Evolutionary conservation across 2,329 filamentous ascomycete genomes (phyloP), one percentile per base, ranked within the genome.

Genomic region (Fusarium luffae): DNA sequence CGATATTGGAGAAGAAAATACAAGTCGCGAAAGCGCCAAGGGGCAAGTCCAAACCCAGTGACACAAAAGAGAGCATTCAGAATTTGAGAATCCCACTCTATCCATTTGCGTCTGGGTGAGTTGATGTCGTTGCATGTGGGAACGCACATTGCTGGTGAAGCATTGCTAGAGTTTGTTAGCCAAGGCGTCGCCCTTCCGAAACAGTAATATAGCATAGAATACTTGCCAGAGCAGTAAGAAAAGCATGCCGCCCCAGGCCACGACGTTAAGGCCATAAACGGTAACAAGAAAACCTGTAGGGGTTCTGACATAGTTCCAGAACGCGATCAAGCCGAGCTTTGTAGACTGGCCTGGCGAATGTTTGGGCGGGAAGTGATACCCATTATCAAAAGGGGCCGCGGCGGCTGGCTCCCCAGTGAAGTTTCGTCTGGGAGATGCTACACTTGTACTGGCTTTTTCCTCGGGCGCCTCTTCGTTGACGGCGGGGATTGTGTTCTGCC

Each of bases 161-260:
- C 73, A 42, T 75, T 75, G 44, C 73, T 75, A 27, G 21, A 16
- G 19, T n/a, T 47, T 34, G 37, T 74, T 50, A 74, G 65, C 37
- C 19, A 44, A 37, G 28, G 16, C 23, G 42, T 13, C 25, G 30
- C 16, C 12, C 12, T 57, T 16, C 21, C 19, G 19, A 42, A 61
- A 27, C 4, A 43, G 41, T 23, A 11, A 54, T n/a, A 19, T 32
- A 16, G n/a, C 28, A 27, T 23, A 21, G 32, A n/a, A 27, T 54
- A 32, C 56, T 64, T 93, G 93, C 82, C 90, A 92, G 27, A 97
- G 88, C 4, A 97, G 84, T 19, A 97, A 83, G 80, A 97, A 97
- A 34, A 97, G 85, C 93, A 97, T 97, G 61, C 92, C 93, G 54
- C 93, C 93, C 93, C 93, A 97, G 1, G 92, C 94, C 12, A 97